Percentiles rank a stretch among this genome's conserved stretches.
These are phyloP conservation scores for Diaporthe vaccinii DNA, from an alignment of 2,329 filamentous ascomycete genomes.

Conservation along the genomic window DNA sequence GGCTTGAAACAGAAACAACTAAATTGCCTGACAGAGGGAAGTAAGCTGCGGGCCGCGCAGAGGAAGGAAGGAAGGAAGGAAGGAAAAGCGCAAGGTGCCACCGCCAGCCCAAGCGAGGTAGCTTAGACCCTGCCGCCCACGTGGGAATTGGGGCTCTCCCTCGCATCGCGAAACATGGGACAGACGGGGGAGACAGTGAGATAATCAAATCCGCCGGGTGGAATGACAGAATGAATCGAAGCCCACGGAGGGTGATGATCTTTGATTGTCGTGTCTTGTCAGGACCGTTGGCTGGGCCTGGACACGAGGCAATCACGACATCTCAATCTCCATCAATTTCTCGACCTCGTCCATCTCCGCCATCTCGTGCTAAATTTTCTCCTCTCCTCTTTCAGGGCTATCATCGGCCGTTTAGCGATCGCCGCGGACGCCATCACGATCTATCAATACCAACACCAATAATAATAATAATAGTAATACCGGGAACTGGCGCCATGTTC, in stretches of 20 bases:
- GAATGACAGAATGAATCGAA: conserved; percentile 2
- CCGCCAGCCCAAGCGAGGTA: conserved; percentile 7
- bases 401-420: background rate
- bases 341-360: background rate
- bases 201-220: conserved; percentile 21
- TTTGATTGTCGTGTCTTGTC: conserved; percentile 23
- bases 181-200: background rate
- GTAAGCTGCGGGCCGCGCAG: background rate
- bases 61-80: background rate
- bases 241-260: background rate
- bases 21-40: background rate
- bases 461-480: background rate
- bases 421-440: conserved; percentile 1
- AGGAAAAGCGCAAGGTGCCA: background rate
- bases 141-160: conserved; percentile 11
- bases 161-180: conserved; percentile 15
- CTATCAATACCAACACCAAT: conserved; percentile 1
- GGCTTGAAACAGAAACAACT: background rate
- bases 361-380: background rate
- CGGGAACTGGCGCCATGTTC: conserved; percentile 12
- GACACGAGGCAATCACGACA: conserved; percentile 25
- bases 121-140: conserved; percentile 24
- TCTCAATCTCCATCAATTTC: conserved; percentile 14
- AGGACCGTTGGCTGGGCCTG: conserved; percentile 19
- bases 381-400: background rate